A percentile compares a stretch with the other conserved stretches of the same genome.
Evolutionary conservation across 176 grass and related monocot genomes (phyloP).

Genomic region (Oryza glumipatula): DNA sequence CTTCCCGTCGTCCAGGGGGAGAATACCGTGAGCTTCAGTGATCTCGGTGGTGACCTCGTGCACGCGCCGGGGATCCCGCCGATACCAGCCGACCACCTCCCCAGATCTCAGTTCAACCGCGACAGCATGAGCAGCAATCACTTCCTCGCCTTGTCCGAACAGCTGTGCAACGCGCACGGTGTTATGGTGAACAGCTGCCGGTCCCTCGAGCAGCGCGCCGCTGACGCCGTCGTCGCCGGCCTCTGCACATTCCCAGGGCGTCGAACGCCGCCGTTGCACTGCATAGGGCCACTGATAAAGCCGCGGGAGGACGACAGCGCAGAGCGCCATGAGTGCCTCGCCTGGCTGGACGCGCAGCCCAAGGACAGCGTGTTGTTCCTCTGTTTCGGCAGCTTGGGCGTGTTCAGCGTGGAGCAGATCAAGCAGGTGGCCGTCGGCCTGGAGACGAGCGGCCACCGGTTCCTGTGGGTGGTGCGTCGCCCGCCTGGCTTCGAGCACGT

Average conservation of each 20-base stretch:
- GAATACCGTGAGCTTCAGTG: background rate
- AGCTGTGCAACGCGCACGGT: conserved; percentile 34
- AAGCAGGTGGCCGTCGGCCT: conserved; percentile 46
- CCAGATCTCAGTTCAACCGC: conserved; percentile 24
- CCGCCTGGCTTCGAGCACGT: conserved; percentile 17
- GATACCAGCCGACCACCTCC: conserved; percentile 46
- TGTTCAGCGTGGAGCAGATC: conserved; percentile 36
- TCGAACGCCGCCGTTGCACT: conserved; percentile 1
- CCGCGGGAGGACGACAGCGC: conserved; percentile 3
- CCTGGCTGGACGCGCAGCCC: conserved; percentile 49
- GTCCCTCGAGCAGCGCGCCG: conserved; percentile 50
- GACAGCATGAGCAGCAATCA: conserved; percentile 7
- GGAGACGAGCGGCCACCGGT: conserved; percentile 45
- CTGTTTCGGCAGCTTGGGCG: conserved; percentile 54
- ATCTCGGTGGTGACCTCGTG: background rate
- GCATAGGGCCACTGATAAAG: conserved; percentile 51
- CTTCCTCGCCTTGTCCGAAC: conserved; percentile 24
- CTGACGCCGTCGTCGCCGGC: conserved; percentile 19
- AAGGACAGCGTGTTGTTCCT: conserved; percentile 49
- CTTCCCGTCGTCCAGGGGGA: conserved; percentile 5
- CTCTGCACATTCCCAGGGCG: conserved; percentile 20
- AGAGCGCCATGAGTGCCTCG: conserved; percentile 40
- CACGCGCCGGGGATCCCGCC: conserved; percentile 26
- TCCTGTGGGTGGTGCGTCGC: conserved; percentile 46
- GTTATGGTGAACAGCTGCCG: conserved; percentile 60